These are phyloP conservation scores for Globisporangium irregulare DNA, from an alignment of 352 stramenopile genomes.

Conservation along the genomic window DNA sequence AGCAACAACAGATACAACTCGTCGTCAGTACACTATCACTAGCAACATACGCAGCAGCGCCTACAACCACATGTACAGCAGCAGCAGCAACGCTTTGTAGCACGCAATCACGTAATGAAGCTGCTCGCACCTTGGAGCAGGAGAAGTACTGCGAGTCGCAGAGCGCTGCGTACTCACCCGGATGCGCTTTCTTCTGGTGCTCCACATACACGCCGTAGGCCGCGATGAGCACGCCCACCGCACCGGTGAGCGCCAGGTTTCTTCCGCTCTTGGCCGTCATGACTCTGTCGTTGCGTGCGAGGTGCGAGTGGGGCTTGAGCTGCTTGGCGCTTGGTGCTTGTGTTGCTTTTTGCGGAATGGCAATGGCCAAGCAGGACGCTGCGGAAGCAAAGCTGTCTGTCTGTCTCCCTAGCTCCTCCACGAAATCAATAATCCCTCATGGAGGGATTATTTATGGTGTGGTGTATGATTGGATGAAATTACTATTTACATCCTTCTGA, in stretches of 20 bases:
- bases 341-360: neutral
- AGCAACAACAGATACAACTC: neutral
- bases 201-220: slow-evolving; percentile 51
- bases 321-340: neutral
- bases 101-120: neutral
- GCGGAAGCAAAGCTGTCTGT: neutral
- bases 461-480: neutral
- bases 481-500: neutral
- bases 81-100: neutral
- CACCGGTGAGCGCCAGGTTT: slow-evolving; percentile 25
- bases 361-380: neutral
- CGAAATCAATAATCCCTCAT: neutral
- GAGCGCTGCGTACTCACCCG: slow-evolving; percentile 41
- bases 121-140: slow-evolving; percentile 40
- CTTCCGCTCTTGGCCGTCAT: slow-evolving; percentile 11
- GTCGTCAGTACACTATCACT: neutral
- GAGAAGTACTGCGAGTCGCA: slow-evolving; percentile 57
- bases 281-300: neutral
- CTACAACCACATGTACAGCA: neutral
- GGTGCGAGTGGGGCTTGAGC: neutral
- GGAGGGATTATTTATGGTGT: neutral
- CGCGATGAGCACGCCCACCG: slow-evolving; percentile 23
- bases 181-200: slow-evolving; percentile 33
- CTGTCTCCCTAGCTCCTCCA: neutral
- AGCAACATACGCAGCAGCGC: neutral